These are phyloP conservation scores for Lichtheimia corymbifera DNA, from an alignment of 371 early-diverging fungal genomes.

Conservation along the genomic window DNA sequence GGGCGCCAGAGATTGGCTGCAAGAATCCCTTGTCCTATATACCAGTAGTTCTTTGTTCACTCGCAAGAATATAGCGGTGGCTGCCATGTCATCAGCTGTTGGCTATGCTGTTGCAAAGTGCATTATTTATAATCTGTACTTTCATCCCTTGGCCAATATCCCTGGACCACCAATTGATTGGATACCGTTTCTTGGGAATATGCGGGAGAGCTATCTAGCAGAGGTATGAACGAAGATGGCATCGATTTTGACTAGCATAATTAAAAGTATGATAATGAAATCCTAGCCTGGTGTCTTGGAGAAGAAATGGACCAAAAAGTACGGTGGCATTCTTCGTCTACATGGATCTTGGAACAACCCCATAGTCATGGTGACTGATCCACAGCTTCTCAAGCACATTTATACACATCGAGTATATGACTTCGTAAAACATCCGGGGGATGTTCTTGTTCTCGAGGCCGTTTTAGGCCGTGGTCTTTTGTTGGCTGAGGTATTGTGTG, in stretches of 20 bases:
- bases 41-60: too few relatives aligned
- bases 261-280: too few relatives aligned
- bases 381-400: conserved; percentile 51
- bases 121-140: conserved; percentile 44
- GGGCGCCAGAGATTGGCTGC: too few relatives aligned
- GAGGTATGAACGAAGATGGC: conserved; percentile 26
- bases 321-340: conserved; percentile 53
- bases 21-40: too few relatives aligned
- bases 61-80: too few relatives aligned
- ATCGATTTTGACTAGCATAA: background rate
- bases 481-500: conserved; percentile 2
- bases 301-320: conserved; percentile 53
- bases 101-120: conserved; percentile 9
- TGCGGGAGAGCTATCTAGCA: conserved; percentile 42
- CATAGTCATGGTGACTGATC: conserved; percentile 49
- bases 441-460: conserved; percentile 26
- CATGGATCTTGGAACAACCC: conserved; percentile 52
- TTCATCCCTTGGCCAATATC: conserved; percentile 47
- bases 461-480: conserved; percentile 39
- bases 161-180: conserved; percentile 60
- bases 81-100: too few relatives aligned
- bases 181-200: conserved; percentile 55
- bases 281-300: conserved; percentile 45
- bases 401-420: conserved; percentile 52
- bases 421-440: conserved; percentile 44